Conservation (phyloP, 1,139 yeast species). For the Suhomyces panamericanus region DNA sequence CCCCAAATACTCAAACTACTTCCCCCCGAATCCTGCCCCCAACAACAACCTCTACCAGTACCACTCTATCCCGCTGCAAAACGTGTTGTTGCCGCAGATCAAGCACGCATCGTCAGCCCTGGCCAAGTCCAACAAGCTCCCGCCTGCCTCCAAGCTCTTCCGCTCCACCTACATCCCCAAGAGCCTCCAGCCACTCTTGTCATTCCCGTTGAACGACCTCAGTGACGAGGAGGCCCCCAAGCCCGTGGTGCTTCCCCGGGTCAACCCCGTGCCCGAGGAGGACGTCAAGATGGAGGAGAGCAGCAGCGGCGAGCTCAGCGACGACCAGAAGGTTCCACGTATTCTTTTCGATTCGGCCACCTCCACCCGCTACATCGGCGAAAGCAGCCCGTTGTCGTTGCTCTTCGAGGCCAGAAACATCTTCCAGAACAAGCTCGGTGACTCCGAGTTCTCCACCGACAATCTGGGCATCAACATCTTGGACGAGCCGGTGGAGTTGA, state of each 20-base stretch:
- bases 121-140: constrained; percentile 9
- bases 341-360: constrained; percentile 24
- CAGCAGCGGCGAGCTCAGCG: constrained; percentile 7
- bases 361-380: constrained; percentile 28
- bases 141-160: constrained; percentile 13
- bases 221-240: constrained; percentile 7
- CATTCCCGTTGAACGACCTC: constrained; percentile 22
- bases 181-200: constrained; percentile 28
- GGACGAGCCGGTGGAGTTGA: constrained; percentile 19
- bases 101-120: constrained; percentile 1
- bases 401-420: constrained; percentile 27
- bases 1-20: constrained; percentile 1
- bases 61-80: constrained; percentile 1
- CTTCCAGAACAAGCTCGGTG: constrained; percentile 19
- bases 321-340: constrained; percentile 19
- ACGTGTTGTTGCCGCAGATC: constrained; percentile 9
- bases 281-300: constrained; percentile 7
- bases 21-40: constrained; percentile 1
- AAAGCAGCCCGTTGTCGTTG: constrained; percentile 28
- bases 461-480: constrained; percentile 20
- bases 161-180: constrained; percentile 23
- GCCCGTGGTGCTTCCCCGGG: constrained; percentile 3
- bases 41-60: constrained; percentile 4
- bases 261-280: constrained; percentile 1
- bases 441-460: constrained; percentile 16